A percentile compares a stretch with the other conserved stretches of the same genome.
phyloP scores from a whole-genome alignment of 495 filamentous ascomycete genomes.

The Aspergillus heteromorphus region DNA sequence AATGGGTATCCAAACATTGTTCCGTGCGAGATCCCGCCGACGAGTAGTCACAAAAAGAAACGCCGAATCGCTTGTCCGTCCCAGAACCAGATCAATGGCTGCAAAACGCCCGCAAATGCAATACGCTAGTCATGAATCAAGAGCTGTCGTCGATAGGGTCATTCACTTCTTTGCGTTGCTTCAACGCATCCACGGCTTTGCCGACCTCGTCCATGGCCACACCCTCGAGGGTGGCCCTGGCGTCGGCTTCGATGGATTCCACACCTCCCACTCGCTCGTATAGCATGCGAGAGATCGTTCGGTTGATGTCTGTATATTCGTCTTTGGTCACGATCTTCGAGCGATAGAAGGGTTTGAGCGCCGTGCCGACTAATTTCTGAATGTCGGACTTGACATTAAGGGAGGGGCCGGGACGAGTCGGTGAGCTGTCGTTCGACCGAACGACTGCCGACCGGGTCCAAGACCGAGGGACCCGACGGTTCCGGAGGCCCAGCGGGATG shows the following conservation, averaged over 20 bases:
- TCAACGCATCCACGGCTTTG: conserved; percentile 47
- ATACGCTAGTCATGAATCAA: conserved; percentile 8
- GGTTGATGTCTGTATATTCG: conserved; percentile 84
- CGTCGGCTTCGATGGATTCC: conserved; percentile 50
- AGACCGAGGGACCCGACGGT: conserved; percentile 33
- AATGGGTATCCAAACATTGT: neutral
- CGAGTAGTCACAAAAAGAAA: conserved; percentile 1
- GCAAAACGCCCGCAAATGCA: conserved; percentile 17
- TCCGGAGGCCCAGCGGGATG: conserved; percentile 12
- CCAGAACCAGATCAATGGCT: conserved; percentile 9
- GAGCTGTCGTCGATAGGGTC: conserved; percentile 16
- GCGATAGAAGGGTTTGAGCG: conserved; percentile 70
- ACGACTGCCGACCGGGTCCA: conserved; percentile 20
- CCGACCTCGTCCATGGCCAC: conserved; percentile 70
- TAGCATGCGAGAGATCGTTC: conserved; percentile 73
- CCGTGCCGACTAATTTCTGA: conserved; percentile 71
- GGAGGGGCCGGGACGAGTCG: conserved; percentile 52
- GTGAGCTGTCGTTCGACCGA: conserved; percentile 51
- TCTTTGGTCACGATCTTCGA: conserved; percentile 65
- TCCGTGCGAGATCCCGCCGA: neutral
- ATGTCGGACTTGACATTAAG: conserved; percentile 73
- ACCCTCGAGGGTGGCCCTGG: conserved; percentile 59
- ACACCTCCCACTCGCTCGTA: conserved; percentile 71
- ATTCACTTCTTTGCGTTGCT: conserved; percentile 21
- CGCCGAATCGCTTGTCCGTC: conserved; percentile 12